These are phyloP conservation scores for Talaromyces sp. DNA, from an alignment of 2,329 filamentous ascomycete genomes.

Conservation along the genomic window DNA sequence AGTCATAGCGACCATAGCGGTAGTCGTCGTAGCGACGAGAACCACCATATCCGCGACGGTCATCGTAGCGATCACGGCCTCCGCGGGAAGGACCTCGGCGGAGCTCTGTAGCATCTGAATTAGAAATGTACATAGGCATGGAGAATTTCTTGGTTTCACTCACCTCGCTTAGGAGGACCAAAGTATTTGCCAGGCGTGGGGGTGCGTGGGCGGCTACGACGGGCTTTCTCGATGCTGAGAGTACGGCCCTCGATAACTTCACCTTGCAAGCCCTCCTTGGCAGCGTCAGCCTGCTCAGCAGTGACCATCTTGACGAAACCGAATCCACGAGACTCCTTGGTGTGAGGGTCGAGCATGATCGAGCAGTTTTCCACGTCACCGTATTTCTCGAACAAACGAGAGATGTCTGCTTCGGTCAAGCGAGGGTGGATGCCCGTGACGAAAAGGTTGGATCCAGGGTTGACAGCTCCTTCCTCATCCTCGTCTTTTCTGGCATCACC, in stretches of 20 bases:
- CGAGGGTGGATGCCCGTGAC: constrained; percentile 96
- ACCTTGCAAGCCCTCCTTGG: constrained; percentile 91
- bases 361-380: constrained; percentile 98
- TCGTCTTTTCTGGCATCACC: constrained; percentile 43
- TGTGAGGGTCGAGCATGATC: constrained; percentile 98
- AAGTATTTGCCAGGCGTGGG: constrained; percentile 99
- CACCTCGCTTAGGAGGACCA: constrained; percentile 94
- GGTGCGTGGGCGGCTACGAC: constrained; percentile 87
- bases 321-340: constrained; percentile 96
- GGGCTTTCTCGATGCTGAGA: constrained; percentile 97
- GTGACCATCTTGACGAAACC: constrained; percentile 99
- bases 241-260: constrained; percentile 93
- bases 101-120: constrained; percentile 15
- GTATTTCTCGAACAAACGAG: constrained; percentile 96
- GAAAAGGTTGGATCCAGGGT: constrained; percentile 96
- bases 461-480: constrained; percentile 72
- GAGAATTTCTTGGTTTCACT: constrained; percentile 30
- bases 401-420: constrained; percentile 82
- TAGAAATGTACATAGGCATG: neutral
- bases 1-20: constrained; percentile 41
- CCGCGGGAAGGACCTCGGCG: constrained; percentile 38
- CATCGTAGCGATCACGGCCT: constrained; percentile 46
- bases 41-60: constrained; percentile 48
- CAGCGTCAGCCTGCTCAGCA: constrained; percentile 89
- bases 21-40: constrained; percentile 42